These are phyloP conservation scores for Paracorniculantispora psalliotae DNA, from an alignment of 2,329 filamentous ascomycete species.

Conservation along the genomic window DNA sequence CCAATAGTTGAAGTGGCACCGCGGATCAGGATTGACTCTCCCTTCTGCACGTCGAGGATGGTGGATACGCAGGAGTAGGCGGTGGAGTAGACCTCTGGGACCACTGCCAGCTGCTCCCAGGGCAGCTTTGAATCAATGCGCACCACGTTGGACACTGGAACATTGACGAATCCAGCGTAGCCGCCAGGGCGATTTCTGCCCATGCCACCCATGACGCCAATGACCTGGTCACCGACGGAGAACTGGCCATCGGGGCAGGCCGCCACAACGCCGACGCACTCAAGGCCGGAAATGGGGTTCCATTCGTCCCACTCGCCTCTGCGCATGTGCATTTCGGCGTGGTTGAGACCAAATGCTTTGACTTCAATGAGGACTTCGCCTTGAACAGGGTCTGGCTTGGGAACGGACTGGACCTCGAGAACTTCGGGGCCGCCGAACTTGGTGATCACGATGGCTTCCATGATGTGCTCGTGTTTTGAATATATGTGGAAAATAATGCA, in stretches of 20 bases:
- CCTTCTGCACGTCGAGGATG: slow-evolving; percentile 28
- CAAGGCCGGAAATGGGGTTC: slow-evolving; percentile 33
- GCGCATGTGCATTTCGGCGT: slow-evolving; percentile 43
- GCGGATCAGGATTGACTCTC: slow-evolving; percentile 33
- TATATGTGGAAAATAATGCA: background rate
- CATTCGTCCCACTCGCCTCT: slow-evolving; percentile 36
- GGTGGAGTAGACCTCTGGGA: slow-evolving; percentile 36
- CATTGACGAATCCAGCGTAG: slow-evolving; percentile 24
- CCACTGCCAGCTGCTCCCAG: slow-evolving; percentile 34
- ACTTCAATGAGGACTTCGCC: slow-evolving; percentile 31
- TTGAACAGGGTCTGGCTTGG: background rate
- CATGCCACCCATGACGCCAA: slow-evolving; percentile 38
- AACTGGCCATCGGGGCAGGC: slow-evolving; percentile 31
- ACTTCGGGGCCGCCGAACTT: background rate
- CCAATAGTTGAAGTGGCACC: slow-evolving; percentile 38
- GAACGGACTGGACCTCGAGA: background rate
- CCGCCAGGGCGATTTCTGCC: slow-evolving; percentile 20
- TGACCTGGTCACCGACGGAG: slow-evolving; percentile 28
- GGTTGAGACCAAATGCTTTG: slow-evolving; percentile 38
- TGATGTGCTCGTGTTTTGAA: background rate
- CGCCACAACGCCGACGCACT: slow-evolving; percentile 38
- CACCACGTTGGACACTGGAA: slow-evolving; percentile 30
- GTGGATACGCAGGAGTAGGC: slow-evolving; percentile 35
- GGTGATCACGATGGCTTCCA: background rate
- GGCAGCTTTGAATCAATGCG: slow-evolving; percentile 22